phyloP scores from a whole-genome alignment of 129 eudicot species.

The Glebionis coronaria region DNA sequence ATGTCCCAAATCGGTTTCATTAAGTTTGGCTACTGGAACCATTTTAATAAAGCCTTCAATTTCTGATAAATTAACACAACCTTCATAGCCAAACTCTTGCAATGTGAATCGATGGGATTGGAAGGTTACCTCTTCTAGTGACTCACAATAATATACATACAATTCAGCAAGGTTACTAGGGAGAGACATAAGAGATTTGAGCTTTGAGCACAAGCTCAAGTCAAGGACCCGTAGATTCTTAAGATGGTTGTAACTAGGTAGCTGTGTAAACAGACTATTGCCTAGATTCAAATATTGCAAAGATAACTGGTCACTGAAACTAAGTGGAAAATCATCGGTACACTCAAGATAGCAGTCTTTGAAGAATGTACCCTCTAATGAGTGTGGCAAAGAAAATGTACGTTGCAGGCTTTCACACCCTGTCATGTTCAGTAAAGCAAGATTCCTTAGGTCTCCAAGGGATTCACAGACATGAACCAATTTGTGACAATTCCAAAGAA shows the following conservation, averaged over 20 bases:
- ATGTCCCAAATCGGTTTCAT: slow-evolving; percentile 29
- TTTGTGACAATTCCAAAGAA: slow-evolving; percentile 21
- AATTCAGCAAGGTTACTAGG: slow-evolving; percentile 27
- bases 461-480: slow-evolving; percentile 28
- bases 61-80: slow-evolving; percentile 21
- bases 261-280: slow-evolving; percentile 10
- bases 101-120: slow-evolving; percentile 18
- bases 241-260: slow-evolving; percentile 25
- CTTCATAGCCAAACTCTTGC: slow-evolving; percentile 31
- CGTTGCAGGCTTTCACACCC: slow-evolving; percentile 28
- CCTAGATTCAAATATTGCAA: slow-evolving; percentile 25
- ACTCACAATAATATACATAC: slow-evolving; percentile 20
- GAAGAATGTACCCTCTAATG: slow-evolving; percentile 18
- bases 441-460: slow-evolving; percentile 18
- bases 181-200: slow-evolving; percentile 11
- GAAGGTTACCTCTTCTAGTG: slow-evolving; percentile 21
- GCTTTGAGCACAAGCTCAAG: slow-evolving; percentile 17
- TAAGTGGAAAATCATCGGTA: slow-evolving; percentile 12
- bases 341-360: slow-evolving; percentile 19
- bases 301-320: slow-evolving; percentile 10
- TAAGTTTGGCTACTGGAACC: slow-evolving; percentile 17
- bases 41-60: slow-evolving; percentile 30
- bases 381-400: slow-evolving; percentile 15
- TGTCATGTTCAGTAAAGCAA: slow-evolving; percentile 27
- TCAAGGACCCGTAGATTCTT: slow-evolving; percentile 24